Percentiles rank a stretch among this genome's conserved stretches.
These are phyloP conservation scores for Laburnicola sp. DNA, from an alignment of 2,329 filamentous ascomycete genomes.

Conservation along the genomic window DNA sequence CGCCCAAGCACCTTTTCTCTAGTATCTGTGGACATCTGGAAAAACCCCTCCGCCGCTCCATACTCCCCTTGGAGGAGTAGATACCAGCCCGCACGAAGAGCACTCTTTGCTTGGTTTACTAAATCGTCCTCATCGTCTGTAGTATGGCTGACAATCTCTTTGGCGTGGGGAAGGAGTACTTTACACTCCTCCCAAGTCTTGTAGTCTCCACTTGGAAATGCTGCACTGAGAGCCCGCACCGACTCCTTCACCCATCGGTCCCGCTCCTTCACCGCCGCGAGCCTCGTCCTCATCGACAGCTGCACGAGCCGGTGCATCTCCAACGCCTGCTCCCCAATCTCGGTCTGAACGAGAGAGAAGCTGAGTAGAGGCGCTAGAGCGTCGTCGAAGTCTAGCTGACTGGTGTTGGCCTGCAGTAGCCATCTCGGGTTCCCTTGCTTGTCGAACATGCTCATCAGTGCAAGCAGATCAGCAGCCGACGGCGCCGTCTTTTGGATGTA, in stretches of 20 bases:
- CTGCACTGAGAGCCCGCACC: neutral
- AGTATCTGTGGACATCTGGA: conserved; percentile 1
- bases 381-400: conserved; percentile 13
- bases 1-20: conserved; percentile 1
- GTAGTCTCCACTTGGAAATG: conserved; percentile 11
- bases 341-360: conserved; percentile 6
- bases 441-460: conserved; percentile 32
- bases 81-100: conserved; percentile 9
- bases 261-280: conserved; percentile 4
- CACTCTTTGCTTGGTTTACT: conserved; percentile 1
- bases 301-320: conserved; percentile 16
- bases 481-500: conserved; percentile 19
- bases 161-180: conserved; percentile 8
- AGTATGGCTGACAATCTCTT: conserved; percentile 4
- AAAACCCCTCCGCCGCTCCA: conserved; percentile 6
- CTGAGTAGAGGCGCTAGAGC: neutral
- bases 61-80: conserved; percentile 6
- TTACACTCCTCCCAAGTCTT: conserved; percentile 9
- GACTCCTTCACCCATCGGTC: conserved; percentile 6
- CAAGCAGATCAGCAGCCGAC: conserved; percentile 48
- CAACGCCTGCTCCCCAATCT: conserved; percentile 6
- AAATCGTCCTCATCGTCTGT: conserved; percentile 6
- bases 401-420: neutral
- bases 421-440: conserved; percentile 12
- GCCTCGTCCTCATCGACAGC: conserved; percentile 13